A percentile compares a stretch with the other conserved stretches of the same genome.
Evolutionary conservation across 345 rosid species (phyloP).

Genomic region (Lenwebbia sp.): DNA sequence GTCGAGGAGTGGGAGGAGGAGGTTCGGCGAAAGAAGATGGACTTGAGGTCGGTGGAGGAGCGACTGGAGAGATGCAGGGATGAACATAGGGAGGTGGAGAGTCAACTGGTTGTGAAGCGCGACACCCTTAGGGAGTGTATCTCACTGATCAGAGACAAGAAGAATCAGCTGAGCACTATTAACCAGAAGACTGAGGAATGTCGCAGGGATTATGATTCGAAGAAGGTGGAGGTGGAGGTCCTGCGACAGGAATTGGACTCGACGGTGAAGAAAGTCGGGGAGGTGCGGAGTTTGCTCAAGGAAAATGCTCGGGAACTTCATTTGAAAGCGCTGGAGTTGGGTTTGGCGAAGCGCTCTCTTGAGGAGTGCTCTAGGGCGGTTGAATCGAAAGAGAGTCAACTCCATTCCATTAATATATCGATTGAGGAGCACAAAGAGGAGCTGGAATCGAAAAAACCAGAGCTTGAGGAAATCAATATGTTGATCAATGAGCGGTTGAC

Average conservation of each 20-base stretch:
- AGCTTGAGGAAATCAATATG: no score
- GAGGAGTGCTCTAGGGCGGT: no score
- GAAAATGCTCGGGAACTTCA: no score
- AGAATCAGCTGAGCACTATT: not conserved
- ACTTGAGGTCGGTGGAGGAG: not conserved
- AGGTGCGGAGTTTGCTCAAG: no score
- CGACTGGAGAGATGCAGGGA: not conserved
- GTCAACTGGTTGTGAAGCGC: not conserved
- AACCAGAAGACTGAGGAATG: not conserved
- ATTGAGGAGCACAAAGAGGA: no score
- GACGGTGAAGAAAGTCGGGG: not conserved
- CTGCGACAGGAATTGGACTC: not conserved
- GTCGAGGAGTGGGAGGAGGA: not conserved
- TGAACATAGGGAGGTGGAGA: not conserved
- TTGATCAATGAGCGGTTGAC: no score
- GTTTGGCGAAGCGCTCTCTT: no score
- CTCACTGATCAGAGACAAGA: not conserved
- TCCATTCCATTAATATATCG: no score
- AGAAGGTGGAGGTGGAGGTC: not conserved
- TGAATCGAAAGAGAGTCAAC: no score
- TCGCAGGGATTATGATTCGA: not conserved
- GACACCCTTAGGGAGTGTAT: not conserved
- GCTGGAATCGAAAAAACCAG: no score
- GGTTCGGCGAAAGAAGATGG: not conserved
- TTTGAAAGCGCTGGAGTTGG: no score